A percentile compares a stretch with the other conserved stretches of the same genome.
Evolutionary conservation across 768 basidiomycete genomes (phyloP).

Genomic region (Mrakia frigida): DNA sequence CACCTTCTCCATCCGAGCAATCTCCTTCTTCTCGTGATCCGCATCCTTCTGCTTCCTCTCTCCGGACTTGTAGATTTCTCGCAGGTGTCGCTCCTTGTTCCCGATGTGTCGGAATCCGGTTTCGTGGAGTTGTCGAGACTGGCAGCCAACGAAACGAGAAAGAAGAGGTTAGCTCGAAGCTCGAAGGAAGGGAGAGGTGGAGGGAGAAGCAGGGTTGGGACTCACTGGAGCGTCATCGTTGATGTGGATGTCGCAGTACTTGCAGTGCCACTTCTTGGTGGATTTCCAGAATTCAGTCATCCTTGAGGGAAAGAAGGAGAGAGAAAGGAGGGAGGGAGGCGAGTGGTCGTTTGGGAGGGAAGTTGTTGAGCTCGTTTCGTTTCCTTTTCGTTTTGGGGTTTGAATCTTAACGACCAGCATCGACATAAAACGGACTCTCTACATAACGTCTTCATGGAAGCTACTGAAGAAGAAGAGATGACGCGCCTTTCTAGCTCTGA

Average conservation of each 20-base stretch:
- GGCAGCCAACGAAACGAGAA: conserved; percentile 38
- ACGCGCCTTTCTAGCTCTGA: neutral
- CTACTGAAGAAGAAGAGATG: too few species aligned
- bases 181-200: neutral
- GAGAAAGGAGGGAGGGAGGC: neutral
- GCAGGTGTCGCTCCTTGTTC: conserved; percentile 84
- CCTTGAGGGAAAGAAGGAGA: neutral
- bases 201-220: neutral
- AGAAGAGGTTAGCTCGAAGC: neutral
- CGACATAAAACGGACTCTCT: neutral
- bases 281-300: conserved; percentile 28
- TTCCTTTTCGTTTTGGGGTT: neutral
- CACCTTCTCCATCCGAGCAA: conserved; percentile 78
- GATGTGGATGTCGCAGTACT: conserved; percentile 96
- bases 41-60: conserved; percentile 70
- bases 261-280: conserved; percentile 52
- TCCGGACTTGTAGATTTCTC: conserved; percentile 86
- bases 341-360: neutral
- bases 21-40: conserved; percentile 81
- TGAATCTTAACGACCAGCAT: neutral
- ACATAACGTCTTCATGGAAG: too few species aligned
- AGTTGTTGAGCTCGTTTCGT: neutral
- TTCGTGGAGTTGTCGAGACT: conserved; percentile 87
- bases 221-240: conserved; percentile 73
- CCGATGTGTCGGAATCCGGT: conserved; percentile 90